Conservation (phyloP, 495 filamentous ascomycete genomes). For the Aspergillus indologenus region DNA sequence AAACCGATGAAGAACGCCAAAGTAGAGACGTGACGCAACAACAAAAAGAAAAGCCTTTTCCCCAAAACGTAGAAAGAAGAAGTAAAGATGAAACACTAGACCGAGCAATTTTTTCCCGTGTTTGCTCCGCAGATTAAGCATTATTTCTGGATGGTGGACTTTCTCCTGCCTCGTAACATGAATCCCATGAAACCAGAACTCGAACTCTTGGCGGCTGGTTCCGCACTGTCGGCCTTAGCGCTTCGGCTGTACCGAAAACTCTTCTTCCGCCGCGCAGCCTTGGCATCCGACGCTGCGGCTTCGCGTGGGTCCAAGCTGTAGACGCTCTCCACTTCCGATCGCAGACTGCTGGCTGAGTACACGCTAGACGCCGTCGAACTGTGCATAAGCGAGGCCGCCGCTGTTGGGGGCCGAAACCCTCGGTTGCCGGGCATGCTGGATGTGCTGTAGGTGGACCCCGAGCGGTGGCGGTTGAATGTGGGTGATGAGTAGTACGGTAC, state of each 20-base stretch:
- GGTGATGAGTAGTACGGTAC: constrained; percentile 17
- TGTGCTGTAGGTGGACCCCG: constrained; percentile 25
- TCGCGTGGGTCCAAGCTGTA: constrained; percentile 11
- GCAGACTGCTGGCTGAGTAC: constrained; percentile 58
- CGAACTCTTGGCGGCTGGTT: constrained; percentile 23
- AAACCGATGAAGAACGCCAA: constrained; percentile 2
- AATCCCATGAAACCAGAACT: constrained; percentile 32
- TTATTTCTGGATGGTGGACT: constrained; percentile 26
- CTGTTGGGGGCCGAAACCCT: constrained; percentile 24
- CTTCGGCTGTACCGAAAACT: constrained; percentile 18
- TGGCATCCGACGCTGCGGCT: constrained; percentile 9
- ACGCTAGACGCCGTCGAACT: constrained; percentile 67
- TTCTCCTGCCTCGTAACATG: constrained; percentile 31
- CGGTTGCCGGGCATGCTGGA: constrained; percentile 18
- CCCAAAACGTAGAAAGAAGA: neutral
- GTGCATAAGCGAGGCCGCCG: constrained; percentile 31
- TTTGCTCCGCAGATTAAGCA: constrained; percentile 20
- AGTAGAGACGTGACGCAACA: neutral
- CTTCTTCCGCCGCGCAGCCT: constrained; percentile 21
- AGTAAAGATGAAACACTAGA: constrained; percentile 6
- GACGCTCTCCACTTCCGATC: constrained; percentile 61
- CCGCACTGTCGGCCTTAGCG: constrained; percentile 11
- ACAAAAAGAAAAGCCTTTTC: neutral
- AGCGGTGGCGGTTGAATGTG: constrained; percentile 24
- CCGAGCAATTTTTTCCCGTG: constrained; percentile 2